These are phyloP conservation scores for Pestalotiopsis sp. DNA, from an alignment of 2,329 filamentous ascomycete species.

Conservation along the genomic window DNA sequence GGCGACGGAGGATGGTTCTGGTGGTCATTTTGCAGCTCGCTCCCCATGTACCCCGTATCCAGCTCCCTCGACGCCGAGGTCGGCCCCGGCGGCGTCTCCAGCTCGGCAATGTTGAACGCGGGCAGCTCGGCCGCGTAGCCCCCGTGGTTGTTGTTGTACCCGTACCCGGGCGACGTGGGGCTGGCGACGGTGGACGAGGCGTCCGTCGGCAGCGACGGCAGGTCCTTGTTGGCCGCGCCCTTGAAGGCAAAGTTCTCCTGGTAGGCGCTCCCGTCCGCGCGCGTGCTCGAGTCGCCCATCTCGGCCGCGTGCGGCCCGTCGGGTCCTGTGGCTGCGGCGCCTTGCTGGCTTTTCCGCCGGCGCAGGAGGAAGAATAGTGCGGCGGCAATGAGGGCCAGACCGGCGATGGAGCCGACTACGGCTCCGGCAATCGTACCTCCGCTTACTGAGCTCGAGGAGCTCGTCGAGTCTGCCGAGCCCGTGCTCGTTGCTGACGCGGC, in stretches of 20 bases:
- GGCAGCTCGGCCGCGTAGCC: background rate
- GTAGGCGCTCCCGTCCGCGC: background rate
- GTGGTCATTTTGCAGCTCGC: background rate
- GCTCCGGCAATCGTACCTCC: constrained; percentile 22
- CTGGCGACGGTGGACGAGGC: background rate
- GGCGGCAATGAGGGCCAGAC: constrained; percentile 7
- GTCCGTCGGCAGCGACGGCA: background rate
- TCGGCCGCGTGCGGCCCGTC: background rate
- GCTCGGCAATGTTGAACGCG: background rate
- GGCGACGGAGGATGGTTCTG: background rate
- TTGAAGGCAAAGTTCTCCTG: background rate
- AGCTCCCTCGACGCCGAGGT: background rate
- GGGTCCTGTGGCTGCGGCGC: background rate
- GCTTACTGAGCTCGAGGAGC: constrained; percentile 10
- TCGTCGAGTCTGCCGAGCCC: background rate
- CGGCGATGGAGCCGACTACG: constrained; percentile 19
- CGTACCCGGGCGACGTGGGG: background rate
- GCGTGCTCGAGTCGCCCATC: background rate
- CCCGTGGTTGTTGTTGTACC: background rate
- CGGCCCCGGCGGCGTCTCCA: background rate
- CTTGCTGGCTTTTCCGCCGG: constrained; percentile 3
- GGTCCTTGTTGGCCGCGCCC: background rate
- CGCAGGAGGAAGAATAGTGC: constrained; percentile 17
- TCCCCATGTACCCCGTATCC: background rate
- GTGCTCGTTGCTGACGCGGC: background rate